phyloP scores from a whole-genome alignment of 495 filamentous ascomycete species.

The Antarctomyces pellizariae region DNA sequence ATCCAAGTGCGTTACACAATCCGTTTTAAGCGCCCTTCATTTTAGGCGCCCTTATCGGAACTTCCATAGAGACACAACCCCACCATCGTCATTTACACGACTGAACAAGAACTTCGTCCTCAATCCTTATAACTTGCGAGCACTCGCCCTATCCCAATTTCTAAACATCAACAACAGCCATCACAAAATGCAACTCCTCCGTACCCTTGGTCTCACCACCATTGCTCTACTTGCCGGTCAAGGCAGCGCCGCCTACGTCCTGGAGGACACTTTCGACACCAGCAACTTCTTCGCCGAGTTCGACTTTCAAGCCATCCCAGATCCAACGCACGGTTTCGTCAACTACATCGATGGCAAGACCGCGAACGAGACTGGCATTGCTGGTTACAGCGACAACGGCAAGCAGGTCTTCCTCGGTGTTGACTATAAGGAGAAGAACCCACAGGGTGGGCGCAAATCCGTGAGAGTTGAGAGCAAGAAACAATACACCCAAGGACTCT shows the following conservation, averaged over 20 bases:
- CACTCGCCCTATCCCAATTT: background rate
- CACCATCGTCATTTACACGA: no score
- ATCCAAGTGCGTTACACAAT: no score
- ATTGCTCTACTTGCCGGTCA: background rate
- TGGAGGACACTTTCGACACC: slow-evolving; percentile 22
- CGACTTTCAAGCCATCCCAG: slow-evolving; percentile 25
- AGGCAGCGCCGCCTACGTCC: slow-evolving; percentile 11
- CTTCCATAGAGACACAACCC: no score
- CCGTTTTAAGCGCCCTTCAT: no score
- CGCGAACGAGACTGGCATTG: slow-evolving; percentile 31
- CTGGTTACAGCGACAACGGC: slow-evolving; percentile 26
- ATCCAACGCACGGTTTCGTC: slow-evolving; percentile 51
- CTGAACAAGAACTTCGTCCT: no score
- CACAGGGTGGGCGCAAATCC: slow-evolving; percentile 33
- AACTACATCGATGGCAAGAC: slow-evolving; percentile 32
- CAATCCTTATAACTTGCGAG: no score
- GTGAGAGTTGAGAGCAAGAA: slow-evolving; percentile 47
- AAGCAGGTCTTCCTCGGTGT: slow-evolving; percentile 29
- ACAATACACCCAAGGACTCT: slow-evolving; percentile 41
- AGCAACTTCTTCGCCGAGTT: slow-evolving; percentile 34
- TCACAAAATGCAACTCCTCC: no score
- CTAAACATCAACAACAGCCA: background rate
- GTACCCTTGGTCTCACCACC: background rate
- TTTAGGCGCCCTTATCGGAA: no score
- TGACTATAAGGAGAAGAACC: slow-evolving; percentile 22